Base-by-base conservation (phyloP, 768 basidiomycete species). In the Chalciporus sphaerocephalus region DNA sequence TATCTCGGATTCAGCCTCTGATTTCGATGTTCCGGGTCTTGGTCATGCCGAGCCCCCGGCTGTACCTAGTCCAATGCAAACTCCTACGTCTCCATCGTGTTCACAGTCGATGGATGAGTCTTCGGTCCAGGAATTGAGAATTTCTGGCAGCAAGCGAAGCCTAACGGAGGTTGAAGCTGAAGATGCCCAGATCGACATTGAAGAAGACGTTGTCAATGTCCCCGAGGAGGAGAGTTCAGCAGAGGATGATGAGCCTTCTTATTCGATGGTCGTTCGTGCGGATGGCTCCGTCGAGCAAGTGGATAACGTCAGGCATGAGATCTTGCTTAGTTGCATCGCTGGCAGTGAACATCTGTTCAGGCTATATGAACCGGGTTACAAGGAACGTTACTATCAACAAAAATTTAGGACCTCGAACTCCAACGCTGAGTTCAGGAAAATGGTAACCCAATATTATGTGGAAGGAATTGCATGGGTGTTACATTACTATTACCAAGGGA, bases 401-500 rank as follows among this genome's bases (percentile, higher is more conserved):
- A 99, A 99, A 69, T 99, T 98, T 59, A 85, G 84, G 2, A 71
- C 90, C 11, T 78, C 85, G 52, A 64, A 75, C 16, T 74, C 69
- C n/a, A 89, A 97, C 55, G 62, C 57, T 2, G 81, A 83, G 47
- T 87, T 92, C 66, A 76, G 79, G 52, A 83, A 80, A 60, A 61
- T 74, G 93, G 55, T 98, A 47, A 85, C 90, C 2, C 79, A 75
- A 53, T 67, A 71, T n/a, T 99, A 99, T 63, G 74, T 97, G 36
- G 93, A 99, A 68, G 96, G 96, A 22, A 73, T 99, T 39, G 81
- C 83, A 28, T 98, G 96, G 96, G 96, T 99, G 2, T 67, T 99
- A 48, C 83, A 86, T 48, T 99, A 99, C 66, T 98, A 99, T 62
- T 99, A 98, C 62, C 95, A 98, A 76, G 96, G 96, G 58, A 81